phyloP scores from a whole-genome alignment of 331 rosid species.

The Prunus yedoensis region DNA sequence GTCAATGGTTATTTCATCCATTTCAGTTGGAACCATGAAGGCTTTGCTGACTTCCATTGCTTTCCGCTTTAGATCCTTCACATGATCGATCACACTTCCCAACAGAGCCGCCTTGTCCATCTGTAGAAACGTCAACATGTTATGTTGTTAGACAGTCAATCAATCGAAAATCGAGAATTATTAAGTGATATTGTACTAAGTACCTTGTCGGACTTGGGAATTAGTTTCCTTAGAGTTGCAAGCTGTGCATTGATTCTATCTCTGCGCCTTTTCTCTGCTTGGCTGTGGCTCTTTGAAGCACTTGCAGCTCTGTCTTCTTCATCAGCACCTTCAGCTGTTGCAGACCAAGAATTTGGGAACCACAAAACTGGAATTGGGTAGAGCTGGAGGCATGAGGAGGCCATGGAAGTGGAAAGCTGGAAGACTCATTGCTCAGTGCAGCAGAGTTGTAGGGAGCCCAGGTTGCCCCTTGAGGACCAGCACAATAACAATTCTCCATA shows the following conservation, averaged over 20 bases:
- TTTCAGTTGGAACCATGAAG: conserved; percentile 69
- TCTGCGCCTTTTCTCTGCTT: conserved; percentile 89
- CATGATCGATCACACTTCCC: conserved; percentile 87
- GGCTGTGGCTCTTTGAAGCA: conserved; percentile 95
- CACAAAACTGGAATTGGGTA: conserved; percentile 41
- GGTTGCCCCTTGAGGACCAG: conserved; percentile 37
- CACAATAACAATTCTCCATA: conserved; percentile 57
- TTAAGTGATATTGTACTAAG: neutral
- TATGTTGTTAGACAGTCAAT: neutral
- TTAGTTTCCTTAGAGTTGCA: conserved; percentile 79
- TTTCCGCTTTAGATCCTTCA: conserved; percentile 82
- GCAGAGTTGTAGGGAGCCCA: conserved; percentile 24
- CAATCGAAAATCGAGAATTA: neutral
- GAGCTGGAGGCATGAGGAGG: conserved; percentile 42
- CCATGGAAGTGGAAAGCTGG: conserved; percentile 42
- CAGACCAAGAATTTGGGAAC: conserved; percentile 44
- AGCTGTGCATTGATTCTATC: conserved; percentile 95
- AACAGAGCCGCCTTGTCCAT: conserved; percentile 97
- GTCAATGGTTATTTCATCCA: conserved; percentile 74
- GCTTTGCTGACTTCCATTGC: conserved; percentile 65
- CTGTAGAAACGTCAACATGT: conserved; percentile 34
- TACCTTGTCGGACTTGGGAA: conserved; percentile 96
- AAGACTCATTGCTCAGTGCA: conserved; percentile 24
- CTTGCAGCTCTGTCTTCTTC: conserved; percentile 53
- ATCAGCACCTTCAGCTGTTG: conserved; percentile 31